Conservation (phyloP, 2,329 filamentous ascomycete species). For the Pestalotiopsis sp. region DNA sequence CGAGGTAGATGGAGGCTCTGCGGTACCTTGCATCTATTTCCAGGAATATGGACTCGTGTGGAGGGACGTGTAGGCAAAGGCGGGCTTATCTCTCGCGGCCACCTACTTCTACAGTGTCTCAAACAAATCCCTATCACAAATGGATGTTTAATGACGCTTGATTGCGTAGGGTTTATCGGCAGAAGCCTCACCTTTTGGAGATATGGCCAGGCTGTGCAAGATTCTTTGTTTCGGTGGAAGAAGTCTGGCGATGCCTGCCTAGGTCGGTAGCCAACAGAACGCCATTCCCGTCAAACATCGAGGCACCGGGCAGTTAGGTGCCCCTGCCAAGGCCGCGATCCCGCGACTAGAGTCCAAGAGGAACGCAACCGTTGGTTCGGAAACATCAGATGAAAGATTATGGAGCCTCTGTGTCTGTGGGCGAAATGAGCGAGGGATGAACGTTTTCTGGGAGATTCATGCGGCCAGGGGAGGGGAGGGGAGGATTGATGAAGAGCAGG, state of each 20-base stretch:
- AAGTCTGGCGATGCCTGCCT: background rate
- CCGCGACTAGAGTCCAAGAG: background rate
- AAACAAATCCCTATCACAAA: no score
- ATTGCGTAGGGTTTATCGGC: no score
- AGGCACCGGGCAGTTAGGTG: background rate
- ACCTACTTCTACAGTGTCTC: no score
- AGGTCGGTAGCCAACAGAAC: background rate
- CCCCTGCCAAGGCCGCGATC: slow-evolving; percentile 6
- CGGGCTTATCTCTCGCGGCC: no score
- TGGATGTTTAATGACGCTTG: no score
- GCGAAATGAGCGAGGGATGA: slow-evolving; percentile 5
- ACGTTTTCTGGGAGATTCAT: slow-evolving; percentile 2
- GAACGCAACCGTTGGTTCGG: background rate
- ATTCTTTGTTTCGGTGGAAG: background rate
- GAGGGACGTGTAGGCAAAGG: background rate
- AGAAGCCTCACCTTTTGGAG: no score
- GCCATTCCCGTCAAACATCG: background rate
- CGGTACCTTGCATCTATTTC: background rate
- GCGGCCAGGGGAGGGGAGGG: background rate
- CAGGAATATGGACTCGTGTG: background rate
- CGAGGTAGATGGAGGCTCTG: background rate
- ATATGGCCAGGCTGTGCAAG: no score
- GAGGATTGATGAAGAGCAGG: background rate
- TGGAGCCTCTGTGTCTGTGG: background rate
- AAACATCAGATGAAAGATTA: slow-evolving; percentile 3